Evolutionary conservation across 768 basidiomycete genomes (phyloP).

Genomic region (Lactarius psammicola): DNA sequence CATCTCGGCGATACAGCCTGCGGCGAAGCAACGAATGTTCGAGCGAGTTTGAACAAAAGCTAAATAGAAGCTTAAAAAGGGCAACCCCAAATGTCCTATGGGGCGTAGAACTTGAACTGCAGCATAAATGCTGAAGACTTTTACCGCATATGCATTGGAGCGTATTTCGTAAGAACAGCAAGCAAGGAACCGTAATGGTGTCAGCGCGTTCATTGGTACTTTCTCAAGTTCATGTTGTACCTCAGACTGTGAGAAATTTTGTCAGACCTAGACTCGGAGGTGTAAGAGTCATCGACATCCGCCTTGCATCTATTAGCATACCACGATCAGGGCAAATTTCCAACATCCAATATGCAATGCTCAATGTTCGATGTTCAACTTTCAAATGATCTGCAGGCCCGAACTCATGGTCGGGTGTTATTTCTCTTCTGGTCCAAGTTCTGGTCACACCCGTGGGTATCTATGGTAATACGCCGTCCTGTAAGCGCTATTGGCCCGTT

Average conservation of each 20-base stretch:
- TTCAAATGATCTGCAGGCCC: background rate
- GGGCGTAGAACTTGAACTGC: background rate
- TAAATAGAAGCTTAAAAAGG: background rate
- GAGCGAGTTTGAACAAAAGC: constrained; percentile 4
- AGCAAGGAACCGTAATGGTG: background rate
- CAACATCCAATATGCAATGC: background rate
- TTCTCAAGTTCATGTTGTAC: background rate
- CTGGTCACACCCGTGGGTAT: background rate
- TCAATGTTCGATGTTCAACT: background rate
- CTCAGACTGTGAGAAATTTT: background rate
- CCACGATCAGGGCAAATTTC: background rate
- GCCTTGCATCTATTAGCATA: background rate
- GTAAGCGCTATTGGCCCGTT: background rate
- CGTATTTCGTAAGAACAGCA: background rate
- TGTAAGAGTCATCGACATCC: background rate
- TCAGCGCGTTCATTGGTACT: background rate
- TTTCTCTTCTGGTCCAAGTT: no score
- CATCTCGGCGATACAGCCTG: background rate
- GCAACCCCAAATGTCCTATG: background rate
- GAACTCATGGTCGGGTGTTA: background rate
- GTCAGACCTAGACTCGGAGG: background rate
- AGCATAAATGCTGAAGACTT: background rate
- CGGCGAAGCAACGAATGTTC: background rate
- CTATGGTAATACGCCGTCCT: background rate
- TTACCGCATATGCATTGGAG: background rate